These are phyloP conservation scores for Cystodermella granulosa DNA, from an alignment of 1,284 basidiomycete species.

Conservation along the genomic window DNA sequence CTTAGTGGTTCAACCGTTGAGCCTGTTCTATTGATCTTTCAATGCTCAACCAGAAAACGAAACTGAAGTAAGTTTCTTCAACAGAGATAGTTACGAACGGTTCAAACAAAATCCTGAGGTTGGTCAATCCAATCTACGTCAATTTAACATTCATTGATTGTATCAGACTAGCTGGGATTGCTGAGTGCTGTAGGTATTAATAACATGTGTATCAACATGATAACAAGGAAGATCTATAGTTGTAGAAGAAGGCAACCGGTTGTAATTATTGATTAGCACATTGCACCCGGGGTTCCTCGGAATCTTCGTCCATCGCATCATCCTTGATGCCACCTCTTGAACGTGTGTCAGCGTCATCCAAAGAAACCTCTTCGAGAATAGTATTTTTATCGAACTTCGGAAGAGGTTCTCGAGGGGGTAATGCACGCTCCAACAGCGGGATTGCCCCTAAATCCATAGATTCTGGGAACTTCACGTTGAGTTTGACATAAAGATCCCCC, in stretches of 20 bases:
- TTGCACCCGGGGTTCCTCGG: conserved; percentile 73
- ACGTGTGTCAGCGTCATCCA: conserved; percentile 79
- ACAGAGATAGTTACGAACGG: conserved; percentile 65
- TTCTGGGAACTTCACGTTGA: conserved; percentile 89
- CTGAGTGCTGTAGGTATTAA: conserved; percentile 35
- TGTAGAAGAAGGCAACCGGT: conserved; percentile 4
- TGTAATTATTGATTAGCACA: conserved; percentile 70
- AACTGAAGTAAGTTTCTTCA: conserved; percentile 89
- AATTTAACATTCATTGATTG: conserved; percentile 3
- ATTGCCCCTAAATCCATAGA: conserved; percentile 66
- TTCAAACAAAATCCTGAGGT: conserved; percentile 84
- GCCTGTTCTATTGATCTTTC: neutral
- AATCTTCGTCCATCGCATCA: conserved; percentile 83
- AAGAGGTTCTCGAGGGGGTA: conserved; percentile 74
- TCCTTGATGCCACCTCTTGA: conserved; percentile 56
- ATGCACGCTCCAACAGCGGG: conserved; percentile 77
- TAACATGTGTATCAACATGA: conserved; percentile 30
- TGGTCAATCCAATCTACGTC: conserved; percentile 3
- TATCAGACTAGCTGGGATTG: conserved; percentile 51
- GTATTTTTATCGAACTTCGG: conserved; percentile 67
- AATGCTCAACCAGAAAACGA: conserved; percentile 70
- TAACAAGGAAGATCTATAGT: conserved; percentile 25
- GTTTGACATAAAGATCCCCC: conserved; percentile 88
- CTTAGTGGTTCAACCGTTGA: neutral
- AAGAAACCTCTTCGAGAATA: conserved; percentile 79